Evolutionary conservation across 768 basidiomycete species (phyloP).

Genomic region (Tricholoma hemisulphureum): DNA sequence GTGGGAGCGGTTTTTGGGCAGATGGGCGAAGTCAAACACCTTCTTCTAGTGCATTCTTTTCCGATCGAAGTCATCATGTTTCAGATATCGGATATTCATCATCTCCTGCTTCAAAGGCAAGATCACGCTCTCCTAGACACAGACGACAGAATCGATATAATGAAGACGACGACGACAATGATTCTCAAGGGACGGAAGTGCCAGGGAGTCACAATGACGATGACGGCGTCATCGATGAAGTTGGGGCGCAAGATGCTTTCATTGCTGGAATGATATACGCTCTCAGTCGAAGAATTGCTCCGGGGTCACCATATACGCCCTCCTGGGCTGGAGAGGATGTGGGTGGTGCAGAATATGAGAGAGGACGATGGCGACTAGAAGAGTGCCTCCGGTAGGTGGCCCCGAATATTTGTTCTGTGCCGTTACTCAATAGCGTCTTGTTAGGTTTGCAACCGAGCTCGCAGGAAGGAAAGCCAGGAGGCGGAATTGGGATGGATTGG

Average conservation of each 20-base stretch:
- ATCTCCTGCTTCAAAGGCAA: constrained; percentile 19
- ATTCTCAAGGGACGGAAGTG: constrained; percentile 60
- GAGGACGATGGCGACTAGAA: constrained; percentile 72
- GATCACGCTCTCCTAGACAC: constrained; percentile 12
- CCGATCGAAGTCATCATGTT: constrained; percentile 29
- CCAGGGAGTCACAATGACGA: constrained; percentile 37
- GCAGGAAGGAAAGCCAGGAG: constrained; percentile 71
- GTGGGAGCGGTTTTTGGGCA: constrained; percentile 79
- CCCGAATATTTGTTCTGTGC: neutral
- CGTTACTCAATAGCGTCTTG: neutral
- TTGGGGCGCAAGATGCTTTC: constrained; percentile 79
- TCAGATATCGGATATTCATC: constrained; percentile 22
- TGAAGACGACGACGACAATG: constrained; percentile 50
- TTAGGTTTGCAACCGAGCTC: constrained; percentile 81
- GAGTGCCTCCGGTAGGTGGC: constrained; percentile 69
- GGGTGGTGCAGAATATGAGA: constrained; percentile 35
- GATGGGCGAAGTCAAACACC: constrained; percentile 53
- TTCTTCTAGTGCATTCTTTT: constrained; percentile 53
- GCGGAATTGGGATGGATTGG: constrained; percentile 64
- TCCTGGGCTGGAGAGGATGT: constrained; percentile 39
- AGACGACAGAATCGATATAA: constrained; percentile 31
- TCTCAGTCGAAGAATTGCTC: constrained; percentile 65
- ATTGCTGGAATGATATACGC: constrained; percentile 88
- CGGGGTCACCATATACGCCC: constrained; percentile 77
- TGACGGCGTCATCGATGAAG: constrained; percentile 60